Evolutionary conservation across 768 basidiomycete species (phyloP), one percentile per base, ranked within the genome.

Genomic region (Lyophyllum atratum): DNA sequence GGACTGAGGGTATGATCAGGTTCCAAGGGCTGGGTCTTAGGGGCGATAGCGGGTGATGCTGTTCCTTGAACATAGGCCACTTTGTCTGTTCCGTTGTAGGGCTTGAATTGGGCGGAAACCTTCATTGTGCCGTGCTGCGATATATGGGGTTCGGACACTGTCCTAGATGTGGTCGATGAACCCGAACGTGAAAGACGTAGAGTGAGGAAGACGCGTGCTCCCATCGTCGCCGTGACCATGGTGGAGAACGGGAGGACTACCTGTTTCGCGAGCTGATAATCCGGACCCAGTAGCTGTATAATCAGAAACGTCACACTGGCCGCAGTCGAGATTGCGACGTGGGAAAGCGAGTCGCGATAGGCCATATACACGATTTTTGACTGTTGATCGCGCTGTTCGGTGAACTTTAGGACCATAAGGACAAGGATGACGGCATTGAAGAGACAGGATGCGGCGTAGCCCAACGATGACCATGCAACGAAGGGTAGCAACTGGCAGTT

Each of bases 191-290:
- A 25, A 19, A 57, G 45, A 7, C 50, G 51, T 31, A 54, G 48
- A 17, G 53, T 49, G 29, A 60, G 15, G 49, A 61, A 61, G 8
- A 61, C 51, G 17, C 60, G 48, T 7, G 59, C 55, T 6, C 59
- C 59, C 47, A 58, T 61, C 1, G 59, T 58, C 10, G 59, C 59
- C 8, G 52, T 57, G 11, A 61, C 45, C 9, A 61, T 52, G 2
- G 55, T 54, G 21, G 52, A 49, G 29, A 49, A 61, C 8, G 59
- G 52, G 4, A 57, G 34, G 0, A 54, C 29, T 9, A 49, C 29
- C 19, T 49, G 56, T 44, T 61, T 61, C 12, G 24, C 44, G 12
- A 58, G 37, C 40, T 58, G 56, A 29, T 61, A 55, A 0, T 54
- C 60, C 1, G 48, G 34, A 14, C 25, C 40, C 4, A 61, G 53